Conservation (phyloP, 495 filamentous ascomycete genomes). For the Aspergillus incahuasiensis region DNA sequence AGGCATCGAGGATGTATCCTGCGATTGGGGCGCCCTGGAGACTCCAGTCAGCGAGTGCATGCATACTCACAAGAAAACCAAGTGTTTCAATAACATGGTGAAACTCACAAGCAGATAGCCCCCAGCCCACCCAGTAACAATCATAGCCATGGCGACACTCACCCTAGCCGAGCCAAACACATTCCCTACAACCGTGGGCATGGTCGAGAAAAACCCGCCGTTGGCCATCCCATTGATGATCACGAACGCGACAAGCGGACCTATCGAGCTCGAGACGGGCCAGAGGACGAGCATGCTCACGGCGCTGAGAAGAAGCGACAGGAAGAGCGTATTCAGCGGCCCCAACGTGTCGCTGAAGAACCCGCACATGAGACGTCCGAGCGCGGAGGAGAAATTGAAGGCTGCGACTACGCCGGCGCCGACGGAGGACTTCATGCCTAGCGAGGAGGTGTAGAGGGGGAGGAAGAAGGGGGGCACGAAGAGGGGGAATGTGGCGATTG, state of each 20-base stretch:
- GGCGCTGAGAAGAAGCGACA: constrained; percentile 43
- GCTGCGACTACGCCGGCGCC: constrained; percentile 52
- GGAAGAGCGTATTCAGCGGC: constrained; percentile 46
- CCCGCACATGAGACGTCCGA: constrained; percentile 48
- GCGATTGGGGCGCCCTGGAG: constrained; percentile 56
- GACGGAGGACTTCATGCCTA: constrained; percentile 42
- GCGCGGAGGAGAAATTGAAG: constrained; percentile 51
- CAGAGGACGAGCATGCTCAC: constrained; percentile 54
- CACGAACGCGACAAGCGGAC: constrained; percentile 48
- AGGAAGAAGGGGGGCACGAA: constrained; percentile 59
- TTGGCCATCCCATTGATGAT: constrained; percentile 53
- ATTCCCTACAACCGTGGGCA: constrained; percentile 56
- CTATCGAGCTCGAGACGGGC: constrained; percentile 50
- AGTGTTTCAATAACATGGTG: background rate
- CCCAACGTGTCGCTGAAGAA: constrained; percentile 48
- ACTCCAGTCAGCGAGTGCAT: background rate
- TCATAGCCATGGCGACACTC: constrained; percentile 57
- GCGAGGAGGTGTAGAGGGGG: constrained; percentile 43
- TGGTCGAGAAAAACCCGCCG: constrained; percentile 55
- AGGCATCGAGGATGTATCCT: constrained; percentile 51
- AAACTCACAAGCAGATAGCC: constrained; percentile 52
- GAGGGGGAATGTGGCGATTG: constrained; percentile 57
- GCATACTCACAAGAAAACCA: background rate
- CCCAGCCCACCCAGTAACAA: constrained; percentile 55
- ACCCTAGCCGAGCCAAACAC: constrained; percentile 52